Evolutionary conservation across 176 grass and related monocot genomes (phyloP).

Genomic region (Triticum turgidum): DNA sequence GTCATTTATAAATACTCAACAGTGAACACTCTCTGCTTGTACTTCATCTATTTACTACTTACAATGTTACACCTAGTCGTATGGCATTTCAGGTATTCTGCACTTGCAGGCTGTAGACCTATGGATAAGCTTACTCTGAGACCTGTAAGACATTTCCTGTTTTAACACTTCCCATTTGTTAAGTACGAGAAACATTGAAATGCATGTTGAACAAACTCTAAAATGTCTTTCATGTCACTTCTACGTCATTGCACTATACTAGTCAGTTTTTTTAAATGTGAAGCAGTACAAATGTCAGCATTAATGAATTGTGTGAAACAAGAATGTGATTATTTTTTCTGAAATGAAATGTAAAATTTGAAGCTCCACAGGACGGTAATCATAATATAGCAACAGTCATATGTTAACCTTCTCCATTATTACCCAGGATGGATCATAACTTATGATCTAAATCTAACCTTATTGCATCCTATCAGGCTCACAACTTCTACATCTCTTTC

Average conservation of each 20-base stretch:
- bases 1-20: not conserved
- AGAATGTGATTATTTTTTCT: not conserved
- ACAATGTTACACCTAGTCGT: not conserved
- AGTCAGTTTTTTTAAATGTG: not conserved
- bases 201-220: slow-evolving; percentile 1
- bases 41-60: not conserved
- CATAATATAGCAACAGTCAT: not conserved
- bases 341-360: not conserved
- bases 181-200: slow-evolving; percentile 19
- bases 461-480: not conserved
- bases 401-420: not conserved
- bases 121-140: slow-evolving; percentile 62
- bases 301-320: not conserved
- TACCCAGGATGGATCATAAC: not conserved
- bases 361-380: not conserved
- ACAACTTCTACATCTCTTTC: slow-evolving; percentile 11
- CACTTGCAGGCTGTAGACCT: slow-evolving; percentile 66
- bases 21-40: not conserved
- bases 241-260: not conserved
- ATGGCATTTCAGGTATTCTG: slow-evolving; percentile 75
- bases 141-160: slow-evolving; percentile 57
- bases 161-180: slow-evolving; percentile 15
- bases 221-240: slow-evolving; percentile 18
- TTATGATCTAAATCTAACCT: not conserved
- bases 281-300: not conserved